These are phyloP conservation scores for Neurospora cerealis DNA, from an alignment of 495 filamentous ascomycete species.

Conservation along the genomic window DNA sequence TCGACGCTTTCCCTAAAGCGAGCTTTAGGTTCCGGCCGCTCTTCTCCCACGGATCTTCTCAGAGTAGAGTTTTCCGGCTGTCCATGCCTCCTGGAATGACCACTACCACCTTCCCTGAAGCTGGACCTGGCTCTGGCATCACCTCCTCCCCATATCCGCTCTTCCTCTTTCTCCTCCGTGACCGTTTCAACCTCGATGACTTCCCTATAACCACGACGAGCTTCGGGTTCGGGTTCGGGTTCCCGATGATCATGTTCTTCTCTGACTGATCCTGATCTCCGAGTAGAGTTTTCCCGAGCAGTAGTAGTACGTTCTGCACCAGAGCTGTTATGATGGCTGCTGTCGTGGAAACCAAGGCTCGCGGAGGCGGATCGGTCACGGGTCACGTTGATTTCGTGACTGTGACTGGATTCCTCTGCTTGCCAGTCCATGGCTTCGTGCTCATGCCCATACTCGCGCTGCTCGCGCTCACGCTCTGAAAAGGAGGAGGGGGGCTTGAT, in stretches of 20 bases:
- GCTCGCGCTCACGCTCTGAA: background rate
- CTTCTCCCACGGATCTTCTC: background rate
- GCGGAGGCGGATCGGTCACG: background rate
- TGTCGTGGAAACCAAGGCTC: background rate
- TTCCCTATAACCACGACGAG: background rate
- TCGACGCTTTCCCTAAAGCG: background rate
- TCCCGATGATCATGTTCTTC: background rate
- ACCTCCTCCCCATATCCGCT: background rate
- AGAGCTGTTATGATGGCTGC: background rate
- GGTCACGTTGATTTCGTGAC: background rate
- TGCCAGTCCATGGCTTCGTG: background rate
- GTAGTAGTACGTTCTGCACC: background rate
- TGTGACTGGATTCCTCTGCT: background rate
- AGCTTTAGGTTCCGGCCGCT: background rate
- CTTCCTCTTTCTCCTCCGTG: background rate
- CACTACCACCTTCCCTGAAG: background rate
- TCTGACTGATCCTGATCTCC: background rate
- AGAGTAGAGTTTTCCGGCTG: background rate
- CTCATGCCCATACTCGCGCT: background rate
- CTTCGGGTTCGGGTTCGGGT: background rate
- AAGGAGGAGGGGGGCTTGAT: background rate
- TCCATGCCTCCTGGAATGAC: background rate
- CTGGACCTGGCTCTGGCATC: background rate
- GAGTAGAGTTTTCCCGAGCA: background rate
- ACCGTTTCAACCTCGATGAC: background rate